Evolutionary conservation across 2,329 filamentous ascomycete genomes (phyloP), one percentile per base, ranked within the genome.

Genomic region (Aciculosporium take): DNA sequence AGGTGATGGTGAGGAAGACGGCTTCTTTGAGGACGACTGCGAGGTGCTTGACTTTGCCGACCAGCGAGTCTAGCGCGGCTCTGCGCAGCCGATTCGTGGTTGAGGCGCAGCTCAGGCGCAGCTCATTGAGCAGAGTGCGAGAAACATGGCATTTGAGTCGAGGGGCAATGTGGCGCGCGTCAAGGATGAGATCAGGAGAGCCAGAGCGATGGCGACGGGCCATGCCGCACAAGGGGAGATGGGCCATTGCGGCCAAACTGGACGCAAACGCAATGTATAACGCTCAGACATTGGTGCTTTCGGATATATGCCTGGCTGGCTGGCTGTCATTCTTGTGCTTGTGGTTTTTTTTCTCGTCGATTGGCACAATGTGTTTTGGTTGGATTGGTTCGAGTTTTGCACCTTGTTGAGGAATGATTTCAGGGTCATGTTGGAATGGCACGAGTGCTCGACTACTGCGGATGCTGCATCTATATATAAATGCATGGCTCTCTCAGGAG

Each of bases 1-100:
- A 29, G 58, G 62, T 13, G 65, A 66, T 24, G 56, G 60, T 30
- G 78, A 79, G 34, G 81, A 84, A 43, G 78, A 81, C 42, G 82
- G 81, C 2, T 93, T 94, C 60, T 94, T 94, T 53, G 87, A 94
- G 61, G 85, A 94, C 56, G 87, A 93, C 56, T 91, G 84, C 51
- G 86, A 94, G 58, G 83, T 94, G 43, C 71, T 94, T 47, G 86
- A 94, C 63, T 93, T 91, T 71, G 84, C 86, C 20, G 76, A 78
- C 52, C 76, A 80, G 61, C 65, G 76, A 56, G 76, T 79, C 25
- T 80, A 57, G 69, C 30, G 7, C 21, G 17, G 29, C 39, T n/a
- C n/a, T n/a, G n/a, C n/a, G n/a, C n/a, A n/a, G n/a, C n/a, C n/a
- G n/a, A n/a, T n/a, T n/a, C n/a, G n/a, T n/a, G n/a, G n/a, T n/a